phyloP scores from a whole-genome alignment of 2,329 filamentous ascomycete genomes.

The Tolypocladium nubicola region DNA sequence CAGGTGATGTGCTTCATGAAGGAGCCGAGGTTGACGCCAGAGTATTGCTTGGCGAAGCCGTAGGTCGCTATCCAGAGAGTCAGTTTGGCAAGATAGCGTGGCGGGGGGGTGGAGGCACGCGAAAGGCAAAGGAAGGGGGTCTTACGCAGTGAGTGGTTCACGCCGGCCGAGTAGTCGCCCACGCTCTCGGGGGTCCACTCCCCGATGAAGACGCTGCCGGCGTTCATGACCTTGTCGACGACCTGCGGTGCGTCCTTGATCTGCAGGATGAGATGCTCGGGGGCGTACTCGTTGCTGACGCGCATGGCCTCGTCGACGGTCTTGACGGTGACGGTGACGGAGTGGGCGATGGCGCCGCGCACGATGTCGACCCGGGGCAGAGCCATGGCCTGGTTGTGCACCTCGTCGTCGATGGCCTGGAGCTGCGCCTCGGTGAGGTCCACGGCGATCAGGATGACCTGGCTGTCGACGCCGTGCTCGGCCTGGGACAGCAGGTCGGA shows the following conservation, averaged over 20 bases:
- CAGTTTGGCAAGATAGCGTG: constrained; percentile 1
- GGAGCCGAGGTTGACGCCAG: constrained; percentile 87
- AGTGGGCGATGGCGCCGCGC: constrained; percentile 80
- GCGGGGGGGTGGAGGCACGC: too few relatives aligned
- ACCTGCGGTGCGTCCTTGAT: constrained; percentile 64
- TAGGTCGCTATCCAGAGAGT: constrained; percentile 62
- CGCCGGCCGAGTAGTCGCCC: constrained; percentile 93
- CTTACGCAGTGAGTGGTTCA: constrained; percentile 95
- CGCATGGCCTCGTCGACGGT: constrained; percentile 63
- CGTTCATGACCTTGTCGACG: constrained; percentile 77
- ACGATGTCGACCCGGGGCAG: constrained; percentile 91
- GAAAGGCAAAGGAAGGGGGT: constrained; percentile 14
- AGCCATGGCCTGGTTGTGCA: constrained; percentile 77
- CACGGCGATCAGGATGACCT: constrained; percentile 84
- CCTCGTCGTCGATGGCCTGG: constrained; percentile 77
- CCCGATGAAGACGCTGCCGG: constrained; percentile 91
- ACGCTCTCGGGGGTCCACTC: constrained; percentile 97
- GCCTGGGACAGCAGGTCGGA: constrained; percentile 92
- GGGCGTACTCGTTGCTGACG: constrained; percentile 88
- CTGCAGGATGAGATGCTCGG: constrained; percentile 93
- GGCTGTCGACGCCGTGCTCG: constrained; percentile 92
- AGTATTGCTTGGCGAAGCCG: constrained; percentile 97
- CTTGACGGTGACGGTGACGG: constrained; percentile 70
- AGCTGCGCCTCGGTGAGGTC: constrained; percentile 65
- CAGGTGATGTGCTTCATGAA: constrained; percentile 98